A percentile compares a stretch with the other conserved stretches of the same genome.
Evolutionary conservation across 208 protist genomes (phyloP).

Genomic region (Borovskyia barvae): DNA sequence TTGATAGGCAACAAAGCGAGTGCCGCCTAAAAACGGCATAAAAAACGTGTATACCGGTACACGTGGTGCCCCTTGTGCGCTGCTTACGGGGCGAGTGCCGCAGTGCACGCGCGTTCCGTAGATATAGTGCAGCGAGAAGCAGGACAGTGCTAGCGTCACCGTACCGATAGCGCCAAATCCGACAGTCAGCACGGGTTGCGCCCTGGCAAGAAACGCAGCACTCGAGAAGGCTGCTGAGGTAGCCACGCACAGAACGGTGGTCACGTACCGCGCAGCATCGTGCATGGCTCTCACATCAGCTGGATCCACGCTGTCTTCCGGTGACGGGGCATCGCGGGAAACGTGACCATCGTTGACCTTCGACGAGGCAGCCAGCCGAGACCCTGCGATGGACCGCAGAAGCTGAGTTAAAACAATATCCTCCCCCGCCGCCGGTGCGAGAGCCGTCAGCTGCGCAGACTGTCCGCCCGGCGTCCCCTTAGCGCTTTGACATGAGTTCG

Average conservation of each 20-base stretch:
- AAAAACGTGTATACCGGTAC: conserved; percentile 45
- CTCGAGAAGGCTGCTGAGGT: conserved; percentile 39
- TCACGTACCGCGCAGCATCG: conserved; percentile 56
- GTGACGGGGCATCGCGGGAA: neutral
- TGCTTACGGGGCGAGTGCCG: conserved; percentile 13
- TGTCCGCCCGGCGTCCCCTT: neutral
- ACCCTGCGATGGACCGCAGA: too few relatives aligned
- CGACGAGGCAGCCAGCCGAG: neutral
- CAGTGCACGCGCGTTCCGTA: conserved; percentile 60
- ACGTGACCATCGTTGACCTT: neutral
- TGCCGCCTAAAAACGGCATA: conserved; percentile 76
- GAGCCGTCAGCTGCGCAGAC: conserved; percentile 1
- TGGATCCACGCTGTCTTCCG: neutral
- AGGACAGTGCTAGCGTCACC: conserved; percentile 48
- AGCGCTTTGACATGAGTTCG: too few relatives aligned
- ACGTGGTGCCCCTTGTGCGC: neutral
- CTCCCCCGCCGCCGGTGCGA: conserved; percentile 16
- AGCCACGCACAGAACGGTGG: conserved; percentile 38
- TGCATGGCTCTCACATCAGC: conserved; percentile 13
- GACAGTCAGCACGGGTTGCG: conserved; percentile 52
- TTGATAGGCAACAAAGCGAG: conserved; percentile 54
- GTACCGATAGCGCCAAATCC: conserved; percentile 55
- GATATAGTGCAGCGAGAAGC: conserved; percentile 51
- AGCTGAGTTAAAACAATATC: too few relatives aligned
- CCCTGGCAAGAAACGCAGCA: conserved; percentile 38